Evolutionary conservation across 768 basidiomycete genomes (phyloP).

Genomic region (Coprinellus micaceus): DNA sequence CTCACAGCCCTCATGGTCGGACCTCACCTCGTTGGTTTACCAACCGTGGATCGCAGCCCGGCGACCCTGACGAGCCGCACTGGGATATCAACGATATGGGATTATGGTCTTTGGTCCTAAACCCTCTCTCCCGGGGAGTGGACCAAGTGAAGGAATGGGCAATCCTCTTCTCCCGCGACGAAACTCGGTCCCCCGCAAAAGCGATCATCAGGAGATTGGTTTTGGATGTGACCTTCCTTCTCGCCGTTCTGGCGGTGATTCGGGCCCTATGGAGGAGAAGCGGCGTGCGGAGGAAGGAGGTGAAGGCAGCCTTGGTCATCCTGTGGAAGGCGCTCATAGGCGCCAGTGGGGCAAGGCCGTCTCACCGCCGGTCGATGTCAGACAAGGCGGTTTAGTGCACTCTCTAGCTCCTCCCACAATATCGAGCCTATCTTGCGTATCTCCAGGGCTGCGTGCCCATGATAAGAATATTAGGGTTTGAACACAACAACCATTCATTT

Average conservation of each 20-base stretch:
- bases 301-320: slow-evolving; percentile 57
- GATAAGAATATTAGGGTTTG: too few species aligned
- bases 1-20: slow-evolving; percentile 35
- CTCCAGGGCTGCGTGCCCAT: too few species aligned
- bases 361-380: slow-evolving; percentile 40
- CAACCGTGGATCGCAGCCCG: slow-evolving; percentile 40
- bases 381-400: slow-evolving; percentile 43
- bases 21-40: slow-evolving; percentile 36
- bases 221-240: slow-evolving; percentile 73
- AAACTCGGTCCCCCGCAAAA: slow-evolving; percentile 60
- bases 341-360: slow-evolving; percentile 44
- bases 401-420: slow-evolving; percentile 2
- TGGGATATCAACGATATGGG: slow-evolving; percentile 84
- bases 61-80: slow-evolving; percentile 28
- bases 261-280: slow-evolving; percentile 64
- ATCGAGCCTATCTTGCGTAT: neutral
- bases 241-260: slow-evolving; percentile 58
- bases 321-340: slow-evolving; percentile 64
- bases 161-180: slow-evolving; percentile 55
- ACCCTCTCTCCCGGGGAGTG: slow-evolving; percentile 55
- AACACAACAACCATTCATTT: too few species aligned
- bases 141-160: slow-evolving; percentile 47
- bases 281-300: slow-evolving; percentile 65
- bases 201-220: slow-evolving; percentile 71
- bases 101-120: slow-evolving; percentile 73